These are phyloP conservation scores for Venturia effusa DNA, from an alignment of 2,329 filamentous ascomycete species.

Conservation along the genomic window DNA sequence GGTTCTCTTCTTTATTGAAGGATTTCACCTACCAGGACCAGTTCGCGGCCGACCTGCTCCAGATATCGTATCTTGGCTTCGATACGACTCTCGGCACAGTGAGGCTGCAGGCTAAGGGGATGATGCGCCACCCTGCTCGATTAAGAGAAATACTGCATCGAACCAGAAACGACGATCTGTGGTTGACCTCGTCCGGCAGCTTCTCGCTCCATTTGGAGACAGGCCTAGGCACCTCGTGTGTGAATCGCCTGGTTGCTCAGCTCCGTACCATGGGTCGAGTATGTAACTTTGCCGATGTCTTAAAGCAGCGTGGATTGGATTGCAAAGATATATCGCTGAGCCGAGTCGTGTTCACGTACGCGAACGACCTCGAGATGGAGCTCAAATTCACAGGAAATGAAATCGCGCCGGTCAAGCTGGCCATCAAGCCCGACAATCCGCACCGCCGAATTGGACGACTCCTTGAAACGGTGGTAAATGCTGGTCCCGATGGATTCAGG, in stretches of 20 bases:
- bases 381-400: constrained; percentile 45
- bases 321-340: constrained; percentile 51
- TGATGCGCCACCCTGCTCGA: constrained; percentile 25
- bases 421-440: constrained; percentile 52
- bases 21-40: background rate
- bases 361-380: constrained; percentile 40
- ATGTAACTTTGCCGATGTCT: constrained; percentile 56
- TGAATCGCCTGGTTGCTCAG: constrained; percentile 48
- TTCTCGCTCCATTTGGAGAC: constrained; percentile 53
- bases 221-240: constrained; percentile 46
- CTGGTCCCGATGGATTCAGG: constrained; percentile 34
- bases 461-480: constrained; percentile 48
- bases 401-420: constrained; percentile 40
- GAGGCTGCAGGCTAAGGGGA: constrained; percentile 21
- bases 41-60: constrained; percentile 8
- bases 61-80: constrained; percentile 3
- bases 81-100: constrained; percentile 7
- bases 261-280: constrained; percentile 60
- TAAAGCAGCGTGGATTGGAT: constrained; percentile 47
- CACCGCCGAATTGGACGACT: constrained; percentile 53
- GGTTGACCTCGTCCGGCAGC: constrained; percentile 50
- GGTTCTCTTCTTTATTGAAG: constrained; percentile 6
- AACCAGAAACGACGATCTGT: constrained; percentile 50
- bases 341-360: constrained; percentile 60
- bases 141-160: constrained; percentile 25